phyloP scores from a whole-genome alignment of 768 basidiomycete genomes.

The Agrocybe praecox region DNA sequence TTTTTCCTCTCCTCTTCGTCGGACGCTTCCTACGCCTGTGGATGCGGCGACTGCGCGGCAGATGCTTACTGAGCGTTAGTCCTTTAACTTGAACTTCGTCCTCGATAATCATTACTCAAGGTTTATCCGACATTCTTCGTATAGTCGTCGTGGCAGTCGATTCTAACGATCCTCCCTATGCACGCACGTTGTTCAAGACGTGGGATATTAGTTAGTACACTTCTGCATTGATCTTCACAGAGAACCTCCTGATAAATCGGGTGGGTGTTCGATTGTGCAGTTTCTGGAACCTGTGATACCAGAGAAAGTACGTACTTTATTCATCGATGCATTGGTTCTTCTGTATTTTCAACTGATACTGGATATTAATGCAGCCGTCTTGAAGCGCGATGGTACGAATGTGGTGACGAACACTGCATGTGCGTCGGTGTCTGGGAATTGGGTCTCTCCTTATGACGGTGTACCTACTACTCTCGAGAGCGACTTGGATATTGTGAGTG shows the following conservation, averaged over 20 bases:
- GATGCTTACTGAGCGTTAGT: conserved; percentile 19
- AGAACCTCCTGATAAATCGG: not conserved
- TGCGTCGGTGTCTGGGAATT: conserved; percentile 42
- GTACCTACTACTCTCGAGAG: conserved; percentile 44
- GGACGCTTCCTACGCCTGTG: conserved; percentile 24
- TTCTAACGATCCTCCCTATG: conserved; percentile 44
- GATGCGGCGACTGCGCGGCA: conserved; percentile 20
- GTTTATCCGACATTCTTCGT: not conserved
- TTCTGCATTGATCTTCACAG: not conserved
- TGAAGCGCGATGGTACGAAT: conserved; percentile 43
- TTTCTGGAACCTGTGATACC: conserved; percentile 52
- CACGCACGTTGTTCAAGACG: conserved; percentile 42
- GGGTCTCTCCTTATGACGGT: conserved; percentile 53
- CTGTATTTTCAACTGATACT: not conserved
- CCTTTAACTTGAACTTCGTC: not conserved
- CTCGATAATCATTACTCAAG: not conserved
- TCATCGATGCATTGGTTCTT: too few relatives aligned
- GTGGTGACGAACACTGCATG: conserved; percentile 44
- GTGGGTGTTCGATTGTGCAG: conserved; percentile 21
- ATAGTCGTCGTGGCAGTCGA: conserved; percentile 41
- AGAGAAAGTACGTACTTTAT: conserved; percentile 40
- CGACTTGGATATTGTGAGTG: conserved; percentile 49
- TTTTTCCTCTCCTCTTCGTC: not conserved
- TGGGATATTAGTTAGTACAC: conserved; percentile 46
- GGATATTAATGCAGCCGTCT: conserved; percentile 30